Base-by-base conservation (phyloP, 139 green algal species). In the Diplosphaera chodatii region DNA sequence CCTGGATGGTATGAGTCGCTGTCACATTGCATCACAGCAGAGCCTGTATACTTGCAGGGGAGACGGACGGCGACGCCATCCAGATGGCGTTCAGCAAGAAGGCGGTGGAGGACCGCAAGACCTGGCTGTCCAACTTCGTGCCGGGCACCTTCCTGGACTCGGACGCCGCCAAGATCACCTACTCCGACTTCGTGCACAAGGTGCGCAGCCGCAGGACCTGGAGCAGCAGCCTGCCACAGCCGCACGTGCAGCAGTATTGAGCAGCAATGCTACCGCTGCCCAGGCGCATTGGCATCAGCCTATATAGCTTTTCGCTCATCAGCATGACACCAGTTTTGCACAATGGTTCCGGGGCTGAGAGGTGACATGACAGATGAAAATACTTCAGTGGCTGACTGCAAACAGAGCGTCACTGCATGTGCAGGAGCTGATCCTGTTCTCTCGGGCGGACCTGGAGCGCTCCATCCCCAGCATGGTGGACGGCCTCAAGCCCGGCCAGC, bases 11-110 rank as follows among this genome's bases (percentile, higher is more conserved):
- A 13, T 48, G 37, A 48, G 10, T 48, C 37, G 37, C 37, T 8
- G 37, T 48, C 37, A 8, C 8, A 48, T 8, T 48, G 10, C 37
- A 48, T 8, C 37, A 8, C 37, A 8, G 37, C 37, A 48, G 10
- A 48, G 37, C 37, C 10, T 8, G 37, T 48, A 13, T 23, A 59
- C 22, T 13, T 72, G 30, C 74, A 93, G 90, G 86, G 8, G 82
- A 89, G 27, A 70, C 83, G 3, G 95, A 98, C 70, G 89, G 85
- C 27, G 33, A 83, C 27, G 80, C 82, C 31, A 93, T 99, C 29
- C 91, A 99, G 77, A 91, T 99, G 91, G 96, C 94, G 0, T 99
- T 99, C 83, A 92, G 81, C 80, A 99, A 98, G 87, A 99, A 98
- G 84, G 89, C 91, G 55, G 85, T 97, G n/a, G 94, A 99, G 13